Evolutionary conservation across 441 rosid species (phyloP).

Genomic region (Pelargonium australe): DNA sequence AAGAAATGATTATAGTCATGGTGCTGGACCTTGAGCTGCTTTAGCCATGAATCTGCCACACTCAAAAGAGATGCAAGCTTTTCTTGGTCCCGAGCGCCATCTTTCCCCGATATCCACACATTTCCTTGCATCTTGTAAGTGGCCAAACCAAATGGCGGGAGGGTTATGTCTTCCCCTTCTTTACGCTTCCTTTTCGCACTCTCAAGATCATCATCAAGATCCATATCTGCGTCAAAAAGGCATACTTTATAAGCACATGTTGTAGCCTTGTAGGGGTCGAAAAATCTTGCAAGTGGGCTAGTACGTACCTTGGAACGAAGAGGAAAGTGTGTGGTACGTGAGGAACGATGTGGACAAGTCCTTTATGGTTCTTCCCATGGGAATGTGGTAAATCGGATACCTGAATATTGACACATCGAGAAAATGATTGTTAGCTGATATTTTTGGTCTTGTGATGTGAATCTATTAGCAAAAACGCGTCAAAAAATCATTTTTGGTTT

Average conservation of each 20-base stretch:
- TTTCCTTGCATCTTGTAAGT: slow-evolving; percentile 5
- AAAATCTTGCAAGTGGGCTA: too few species aligned
- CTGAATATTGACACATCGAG: not conserved
- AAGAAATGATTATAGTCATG: slow-evolving; percentile 88
- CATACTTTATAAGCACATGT: not conserved
- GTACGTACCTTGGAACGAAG: not conserved
- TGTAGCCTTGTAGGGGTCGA: too few species aligned
- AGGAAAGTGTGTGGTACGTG: not conserved
- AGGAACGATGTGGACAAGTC: slow-evolving; percentile 5
- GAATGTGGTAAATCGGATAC: slow-evolving; percentile 1
- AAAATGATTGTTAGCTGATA: too few species aligned
- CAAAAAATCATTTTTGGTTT: not conserved
- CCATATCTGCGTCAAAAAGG: not conserved
- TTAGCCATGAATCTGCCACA: slow-evolving; percentile 97
- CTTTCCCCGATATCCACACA: slow-evolving; percentile 19
- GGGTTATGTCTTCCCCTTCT: not conserved
- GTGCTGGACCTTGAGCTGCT: slow-evolving; percentile 91
- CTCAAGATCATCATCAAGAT: not conserved
- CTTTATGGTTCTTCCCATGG: not conserved
- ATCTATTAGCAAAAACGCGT: too few species aligned
- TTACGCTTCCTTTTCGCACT: not conserved
- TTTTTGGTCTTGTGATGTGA: too few species aligned
- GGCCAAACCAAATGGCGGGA: not conserved
- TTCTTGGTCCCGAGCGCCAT: slow-evolving; percentile 64
- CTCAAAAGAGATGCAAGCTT: slow-evolving; percentile 65